phyloP scores from a whole-genome alignment of 2,329 filamentous ascomycete genomes.

The Colletotrichum phormii region DNA sequence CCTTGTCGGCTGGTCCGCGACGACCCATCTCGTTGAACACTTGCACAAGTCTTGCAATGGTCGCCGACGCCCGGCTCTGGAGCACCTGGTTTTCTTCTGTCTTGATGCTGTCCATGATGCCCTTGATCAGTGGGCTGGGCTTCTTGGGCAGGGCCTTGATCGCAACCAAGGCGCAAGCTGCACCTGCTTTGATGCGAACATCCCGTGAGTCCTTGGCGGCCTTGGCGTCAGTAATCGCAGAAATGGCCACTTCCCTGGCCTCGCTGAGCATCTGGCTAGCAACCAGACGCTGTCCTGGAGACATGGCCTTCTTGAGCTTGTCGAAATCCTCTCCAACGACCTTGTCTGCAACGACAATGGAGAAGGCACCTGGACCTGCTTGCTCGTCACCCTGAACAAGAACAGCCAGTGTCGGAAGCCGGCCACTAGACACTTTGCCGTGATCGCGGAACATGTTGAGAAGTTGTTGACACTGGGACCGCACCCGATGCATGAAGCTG shows the following conservation, averaged over 20 bases:
- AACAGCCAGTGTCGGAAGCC: constrained; percentile 84
- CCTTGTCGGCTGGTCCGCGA: constrained; percentile 90
- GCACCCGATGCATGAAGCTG: constrained; percentile 87
- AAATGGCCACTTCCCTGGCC: constrained; percentile 75
- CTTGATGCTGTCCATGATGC: constrained; percentile 98
- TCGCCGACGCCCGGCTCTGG: constrained; percentile 86
- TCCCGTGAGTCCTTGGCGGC: constrained; percentile 84
- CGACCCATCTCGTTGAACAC: constrained; percentile 85
- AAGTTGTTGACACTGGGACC: constrained; percentile 91
- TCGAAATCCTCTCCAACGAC: constrained; percentile 89
- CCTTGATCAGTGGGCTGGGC: constrained; percentile 91
- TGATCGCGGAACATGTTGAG: constrained; percentile 93
- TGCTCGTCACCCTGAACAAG: constrained; percentile 94
- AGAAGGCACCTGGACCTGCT: constrained; percentile 93
- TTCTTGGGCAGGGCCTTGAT: constrained; percentile 92
- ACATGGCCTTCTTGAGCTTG: constrained; percentile 86
- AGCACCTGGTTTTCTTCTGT: constrained; percentile 91
- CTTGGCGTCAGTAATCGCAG: constrained; percentile 84
- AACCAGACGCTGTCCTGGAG: constrained; percentile 87
- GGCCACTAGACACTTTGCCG: constrained; percentile 80
- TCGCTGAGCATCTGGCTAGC: constrained; percentile 83
- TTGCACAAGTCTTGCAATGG: constrained; percentile 87
- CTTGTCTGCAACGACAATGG: constrained; percentile 87
- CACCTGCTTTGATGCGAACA: constrained; percentile 85
- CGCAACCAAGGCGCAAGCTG: constrained; percentile 89